Evolutionary conservation across 495 filamentous ascomycete species (phyloP).

Genomic region (Alectoria sarmentosa): DNA sequence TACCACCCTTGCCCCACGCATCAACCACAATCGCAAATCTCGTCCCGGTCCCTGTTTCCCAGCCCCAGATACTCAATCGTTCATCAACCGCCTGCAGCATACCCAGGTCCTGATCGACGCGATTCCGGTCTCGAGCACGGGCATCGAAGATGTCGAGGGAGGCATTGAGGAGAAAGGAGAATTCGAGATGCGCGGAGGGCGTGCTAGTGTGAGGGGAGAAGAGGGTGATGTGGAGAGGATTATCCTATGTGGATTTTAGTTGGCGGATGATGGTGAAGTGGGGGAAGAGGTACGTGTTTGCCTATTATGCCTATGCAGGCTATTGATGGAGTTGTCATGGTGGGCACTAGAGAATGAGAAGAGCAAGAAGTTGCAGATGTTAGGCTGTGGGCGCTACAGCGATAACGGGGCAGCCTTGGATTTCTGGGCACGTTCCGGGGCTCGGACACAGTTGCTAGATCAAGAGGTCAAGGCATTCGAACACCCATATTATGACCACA

Average conservation of each 20-base stretch:
- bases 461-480: not conserved
- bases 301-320: slow-evolving; percentile 91
- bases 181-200: slow-evolving; percentile 57
- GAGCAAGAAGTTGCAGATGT: not conserved
- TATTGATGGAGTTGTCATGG: slow-evolving; percentile 57
- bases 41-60: slow-evolving; percentile 93
- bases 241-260: slow-evolving; percentile 54
- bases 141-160: slow-evolving; percentile 91
- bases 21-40: slow-evolving; percentile 86
- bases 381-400: not conserved
- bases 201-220: slow-evolving; percentile 56
- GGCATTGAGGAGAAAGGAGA: slow-evolving; percentile 82
- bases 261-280: too few species aligned
- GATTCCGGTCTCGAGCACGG: slow-evolving; percentile 56
- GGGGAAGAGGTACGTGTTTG: slow-evolving; percentile 58
- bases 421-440: too few species aligned
- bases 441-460: not conserved
- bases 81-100: slow-evolving; percentile 91
- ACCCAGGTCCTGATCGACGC: slow-evolving; percentile 76
- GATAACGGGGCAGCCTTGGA: not conserved
- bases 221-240: slow-evolving; percentile 86
- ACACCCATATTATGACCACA: not conserved
- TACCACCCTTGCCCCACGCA: slow-evolving; percentile 54
- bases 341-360: not conserved
- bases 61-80: slow-evolving; percentile 83